Evolutionary conservation across 306 rosid genomes (phyloP).

Genomic region (Rosa multiflora): DNA sequence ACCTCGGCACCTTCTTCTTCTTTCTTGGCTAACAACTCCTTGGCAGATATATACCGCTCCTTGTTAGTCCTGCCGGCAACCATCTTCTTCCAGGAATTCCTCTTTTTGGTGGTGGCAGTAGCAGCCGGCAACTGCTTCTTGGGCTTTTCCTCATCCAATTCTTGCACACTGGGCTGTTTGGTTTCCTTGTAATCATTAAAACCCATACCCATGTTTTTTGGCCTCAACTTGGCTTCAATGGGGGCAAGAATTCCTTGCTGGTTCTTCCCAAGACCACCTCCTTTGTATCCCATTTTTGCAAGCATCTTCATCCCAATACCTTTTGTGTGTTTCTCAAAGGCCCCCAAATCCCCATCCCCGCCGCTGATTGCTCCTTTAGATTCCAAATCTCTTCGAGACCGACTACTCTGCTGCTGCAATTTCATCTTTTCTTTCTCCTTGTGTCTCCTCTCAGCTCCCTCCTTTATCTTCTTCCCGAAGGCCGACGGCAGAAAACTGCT

Average conservation of each 20-base stretch:
- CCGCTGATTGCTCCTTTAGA: conserved; percentile 24
- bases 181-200: conserved; percentile 64
- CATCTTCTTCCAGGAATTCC: conserved; percentile 58
- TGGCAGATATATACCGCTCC: conserved; percentile 62
- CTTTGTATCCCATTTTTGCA: conserved; percentile 91
- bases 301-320: conserved; percentile 82
- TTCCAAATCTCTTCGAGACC: conserved; percentile 12
- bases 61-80: conserved; percentile 43
- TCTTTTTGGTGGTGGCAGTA: conserved; percentile 46
- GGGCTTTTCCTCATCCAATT: conserved; percentile 36
- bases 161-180: conserved; percentile 39
- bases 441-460: conserved; percentile 75
- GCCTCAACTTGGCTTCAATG: conserved; percentile 76
- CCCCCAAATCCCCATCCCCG: conserved; percentile 45
- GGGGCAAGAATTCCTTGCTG: conserved; percentile 84
- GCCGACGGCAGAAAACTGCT: conserved; percentile 61
- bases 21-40: conserved; percentile 71
- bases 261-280: conserved; percentile 94
- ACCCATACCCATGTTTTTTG: conserved; percentile 79
- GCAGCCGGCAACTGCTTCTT: conserved; percentile 14
- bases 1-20: conserved; percentile 65
- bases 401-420: conserved; percentile 51
- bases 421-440: conserved; percentile 53
- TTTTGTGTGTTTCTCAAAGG: conserved; percentile 77
- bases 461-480: conserved; percentile 78